Evolutionary conservation across 495 filamentous ascomycete species (phyloP), one percentile per base, ranked within the genome.

Genomic region (Penicillium coprophilum): DNA sequence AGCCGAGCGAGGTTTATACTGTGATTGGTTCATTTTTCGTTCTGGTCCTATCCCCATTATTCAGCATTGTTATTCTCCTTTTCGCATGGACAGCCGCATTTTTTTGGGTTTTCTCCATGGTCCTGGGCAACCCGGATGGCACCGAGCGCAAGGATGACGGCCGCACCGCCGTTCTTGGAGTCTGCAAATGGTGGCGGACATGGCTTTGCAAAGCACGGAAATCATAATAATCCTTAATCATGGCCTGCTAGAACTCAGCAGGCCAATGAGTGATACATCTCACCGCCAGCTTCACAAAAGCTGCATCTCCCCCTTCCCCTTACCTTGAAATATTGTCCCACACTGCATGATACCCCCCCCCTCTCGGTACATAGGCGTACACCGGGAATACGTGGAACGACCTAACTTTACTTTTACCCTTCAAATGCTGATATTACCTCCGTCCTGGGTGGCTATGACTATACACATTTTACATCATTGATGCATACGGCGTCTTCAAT

Each of bases 121-220:
- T 87, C 10, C 64, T 88, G 38, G 85, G 85, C 1, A 82, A 86
- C 63, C 84, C 83, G 34, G 82, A 84, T 36, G 82, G 82, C n/a
- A 80, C 79, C 46, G 85, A 85, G 58, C 75, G 80, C 39, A 79
- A 77, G 46, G 82, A 87, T 53, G 85, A 87, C 58, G 85, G 85
- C 9, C 75, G 79, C 32, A 77, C 80, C 1, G 80, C 83, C 8
- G 83, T 88, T 11, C 68, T 88, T 20, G 78, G 78, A 5, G 81
- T 88, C 55, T 72, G 80, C 59, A 67, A 68, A 46, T 86, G 82
- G 80, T 88, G 85, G 85, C 82, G 84, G 57, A 69, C 67, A 30
- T 86, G 80, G 80, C 66, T 87, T 34, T 57, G 68, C 38, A 77
- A 73, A 61, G 73, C 72, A 20, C 64, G 74, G 17, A 70, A 67